Percentiles rank a stretch among this genome's conserved stretches.
These are phyloP conservation scores for Thermoascus crustaceus DNA, from an alignment of 2,329 filamentous ascomycete species.

Conservation along the genomic window DNA sequence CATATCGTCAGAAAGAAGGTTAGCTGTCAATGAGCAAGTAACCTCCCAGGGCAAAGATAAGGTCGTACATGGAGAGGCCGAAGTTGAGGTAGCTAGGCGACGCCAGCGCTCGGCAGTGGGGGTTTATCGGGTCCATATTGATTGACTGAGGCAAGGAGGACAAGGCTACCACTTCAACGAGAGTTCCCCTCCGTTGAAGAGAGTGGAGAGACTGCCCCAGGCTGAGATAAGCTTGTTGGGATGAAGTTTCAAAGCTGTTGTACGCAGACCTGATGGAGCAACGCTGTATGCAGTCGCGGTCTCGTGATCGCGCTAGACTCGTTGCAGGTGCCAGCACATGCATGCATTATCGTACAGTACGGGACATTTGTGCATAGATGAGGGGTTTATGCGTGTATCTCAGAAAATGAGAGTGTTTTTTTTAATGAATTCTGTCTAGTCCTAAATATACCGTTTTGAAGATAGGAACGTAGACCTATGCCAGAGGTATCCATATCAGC, in stretches of 20 bases:
- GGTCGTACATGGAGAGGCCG: constrained; percentile 44
- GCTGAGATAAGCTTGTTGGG: background rate
- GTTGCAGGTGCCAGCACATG: background rate
- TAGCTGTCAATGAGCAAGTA: too few relatives aligned
- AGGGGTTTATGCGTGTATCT: too few relatives aligned
- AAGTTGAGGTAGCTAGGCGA: constrained; percentile 47
- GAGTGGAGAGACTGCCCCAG: background rate
- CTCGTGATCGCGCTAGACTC: background rate
- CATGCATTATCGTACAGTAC: background rate
- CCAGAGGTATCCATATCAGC: too few relatives aligned
- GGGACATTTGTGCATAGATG: background rate
- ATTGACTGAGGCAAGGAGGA: background rate
- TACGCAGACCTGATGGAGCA: background rate
- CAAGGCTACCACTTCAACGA: background rate
- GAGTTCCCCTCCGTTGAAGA: too few relatives aligned
- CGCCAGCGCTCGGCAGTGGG: constrained; percentile 44
- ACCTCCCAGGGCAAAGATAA: constrained; percentile 1
- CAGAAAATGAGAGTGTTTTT: too few relatives aligned
- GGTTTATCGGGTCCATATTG: constrained; percentile 18
- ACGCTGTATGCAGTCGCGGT: background rate
- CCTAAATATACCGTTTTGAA: too few relatives aligned
- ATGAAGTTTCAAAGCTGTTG: background rate
- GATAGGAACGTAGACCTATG: too few relatives aligned
- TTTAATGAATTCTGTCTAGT: too few relatives aligned
- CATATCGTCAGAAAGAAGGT: constrained; percentile 9